Conservation (phyloP, 2,329 filamentous ascomycete species). For the Diaporthe longicolla region DNA sequence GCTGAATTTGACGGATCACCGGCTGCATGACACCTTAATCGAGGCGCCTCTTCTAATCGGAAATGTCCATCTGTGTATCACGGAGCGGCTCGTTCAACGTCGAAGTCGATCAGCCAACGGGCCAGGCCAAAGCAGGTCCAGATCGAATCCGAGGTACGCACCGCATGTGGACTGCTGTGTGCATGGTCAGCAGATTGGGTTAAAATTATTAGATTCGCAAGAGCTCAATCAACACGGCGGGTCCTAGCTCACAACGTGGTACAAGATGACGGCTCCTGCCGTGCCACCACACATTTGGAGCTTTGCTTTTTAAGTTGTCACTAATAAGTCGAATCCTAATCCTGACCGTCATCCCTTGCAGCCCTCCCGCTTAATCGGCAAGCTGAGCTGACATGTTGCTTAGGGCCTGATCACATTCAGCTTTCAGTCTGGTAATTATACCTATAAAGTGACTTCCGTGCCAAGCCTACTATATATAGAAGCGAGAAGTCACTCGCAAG, state of each 20-base stretch:
- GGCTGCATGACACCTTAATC: not conserved
- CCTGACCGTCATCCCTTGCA: not conserved
- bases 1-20: not conserved
- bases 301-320: slow-evolving; percentile 4
- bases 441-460: too few relatives aligned
- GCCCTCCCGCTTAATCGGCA: not conserved
- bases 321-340: not conserved
- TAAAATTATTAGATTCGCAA: slow-evolving; percentile 16
- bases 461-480: too few relatives aligned
- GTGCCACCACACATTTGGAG: slow-evolving; percentile 4
- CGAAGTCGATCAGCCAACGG: not conserved
- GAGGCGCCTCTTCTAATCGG: not conserved
- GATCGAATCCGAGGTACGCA: not conserved
- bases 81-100: too few relatives aligned
- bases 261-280: slow-evolving; percentile 5
- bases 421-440: too few relatives aligned
- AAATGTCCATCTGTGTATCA: not conserved
- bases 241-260: not conserved
- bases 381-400: not conserved
- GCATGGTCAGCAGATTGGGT: not conserved
- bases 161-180: not conserved
- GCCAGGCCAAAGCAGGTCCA: not conserved
- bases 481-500: too few relatives aligned
- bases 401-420: too few relatives aligned
- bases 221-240: not conserved